A percentile compares a stretch with the other conserved stretches of the same genome.
Evolutionary conservation across 2,329 filamentous ascomycete genomes (phyloP).

Genomic region (Cladosporium sp.): DNA sequence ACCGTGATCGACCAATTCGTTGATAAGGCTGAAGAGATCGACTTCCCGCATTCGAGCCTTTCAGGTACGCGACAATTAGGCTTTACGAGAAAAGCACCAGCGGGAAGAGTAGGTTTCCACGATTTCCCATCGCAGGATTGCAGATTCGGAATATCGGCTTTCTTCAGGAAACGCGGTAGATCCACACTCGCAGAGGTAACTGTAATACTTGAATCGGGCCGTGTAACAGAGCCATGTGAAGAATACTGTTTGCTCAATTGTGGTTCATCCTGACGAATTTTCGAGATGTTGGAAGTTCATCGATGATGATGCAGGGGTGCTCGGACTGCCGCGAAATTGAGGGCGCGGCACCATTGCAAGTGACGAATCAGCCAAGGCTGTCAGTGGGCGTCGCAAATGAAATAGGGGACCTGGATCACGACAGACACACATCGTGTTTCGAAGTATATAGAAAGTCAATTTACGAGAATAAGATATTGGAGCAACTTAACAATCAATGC

Average conservation of each 20-base stretch:
- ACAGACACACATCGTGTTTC: background rate
- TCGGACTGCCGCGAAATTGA: constrained; percentile 4
- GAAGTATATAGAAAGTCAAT: background rate
- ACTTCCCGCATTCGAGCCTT: background rate
- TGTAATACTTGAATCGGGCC: background rate
- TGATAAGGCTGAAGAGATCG: constrained; percentile 12
- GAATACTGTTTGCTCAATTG: background rate
- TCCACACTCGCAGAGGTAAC: background rate
- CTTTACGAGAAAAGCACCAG: background rate
- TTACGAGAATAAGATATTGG: background rate
- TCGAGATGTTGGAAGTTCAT: background rate
- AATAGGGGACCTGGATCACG: background rate
- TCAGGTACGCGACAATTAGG: constrained; percentile 1
- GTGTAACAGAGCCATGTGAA: background rate
- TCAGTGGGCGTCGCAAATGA: background rate
- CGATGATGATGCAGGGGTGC: constrained; percentile 6
- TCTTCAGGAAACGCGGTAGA: background rate
- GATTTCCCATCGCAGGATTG: background rate
- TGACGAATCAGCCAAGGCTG: constrained; percentile 5
- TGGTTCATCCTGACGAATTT: background rate
- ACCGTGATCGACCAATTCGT: constrained; percentile 1
- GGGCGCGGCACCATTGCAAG: background rate
- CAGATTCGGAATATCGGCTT: background rate
- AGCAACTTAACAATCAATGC: background rate
- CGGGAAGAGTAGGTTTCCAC: background rate